phyloP scores from a whole-genome alignment of 2,329 filamentous ascomycete species.

The Podosphaera xanthii region DNA sequence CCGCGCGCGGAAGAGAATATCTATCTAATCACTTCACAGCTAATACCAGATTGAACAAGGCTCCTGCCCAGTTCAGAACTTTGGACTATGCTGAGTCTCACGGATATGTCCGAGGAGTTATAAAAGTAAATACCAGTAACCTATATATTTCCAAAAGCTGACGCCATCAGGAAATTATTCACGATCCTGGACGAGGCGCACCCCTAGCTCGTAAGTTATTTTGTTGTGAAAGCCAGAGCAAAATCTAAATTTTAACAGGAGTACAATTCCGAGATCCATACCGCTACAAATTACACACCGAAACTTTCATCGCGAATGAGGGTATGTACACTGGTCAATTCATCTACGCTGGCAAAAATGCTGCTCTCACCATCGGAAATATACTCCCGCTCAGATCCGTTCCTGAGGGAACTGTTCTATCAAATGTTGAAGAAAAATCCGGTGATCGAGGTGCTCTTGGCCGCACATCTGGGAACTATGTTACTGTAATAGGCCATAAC shows the following conservation, averaged over 20 bases:
- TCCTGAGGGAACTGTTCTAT: constrained; percentile 96
- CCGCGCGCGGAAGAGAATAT: too few relatives aligned
- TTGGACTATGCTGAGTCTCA: constrained; percentile 94
- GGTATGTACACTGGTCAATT: constrained; percentile 99
- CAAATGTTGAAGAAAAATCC: constrained; percentile 97
- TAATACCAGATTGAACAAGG: constrained; percentile 84
- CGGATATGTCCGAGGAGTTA: constrained; percentile 90
- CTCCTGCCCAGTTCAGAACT: constrained; percentile 81
- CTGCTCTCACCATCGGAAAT: constrained; percentile 89
- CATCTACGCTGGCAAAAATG: constrained; percentile 99
- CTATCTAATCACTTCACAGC: constrained; percentile 18
- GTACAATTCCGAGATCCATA: constrained; percentile 83
- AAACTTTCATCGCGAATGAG: constrained; percentile 99
- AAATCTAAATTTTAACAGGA: neutral
- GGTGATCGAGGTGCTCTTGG: constrained; percentile 92
- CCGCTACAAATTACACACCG: constrained; percentile 88
- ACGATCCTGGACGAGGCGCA: constrained; percentile 90
- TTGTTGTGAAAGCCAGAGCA: neutral
- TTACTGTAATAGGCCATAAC: constrained; percentile 95
- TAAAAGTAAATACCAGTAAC: constrained; percentile 30
- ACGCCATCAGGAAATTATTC: constrained; percentile 54
- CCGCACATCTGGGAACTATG: constrained; percentile 97
- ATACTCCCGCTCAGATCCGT: constrained; percentile 82
- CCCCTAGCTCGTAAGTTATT: constrained; percentile 67
- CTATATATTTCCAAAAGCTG: constrained; percentile 37